phyloP scores from a whole-genome alignment of 2,329 filamentous ascomycete genomes.

The Chrysosporium queenslandicum region DNA sequence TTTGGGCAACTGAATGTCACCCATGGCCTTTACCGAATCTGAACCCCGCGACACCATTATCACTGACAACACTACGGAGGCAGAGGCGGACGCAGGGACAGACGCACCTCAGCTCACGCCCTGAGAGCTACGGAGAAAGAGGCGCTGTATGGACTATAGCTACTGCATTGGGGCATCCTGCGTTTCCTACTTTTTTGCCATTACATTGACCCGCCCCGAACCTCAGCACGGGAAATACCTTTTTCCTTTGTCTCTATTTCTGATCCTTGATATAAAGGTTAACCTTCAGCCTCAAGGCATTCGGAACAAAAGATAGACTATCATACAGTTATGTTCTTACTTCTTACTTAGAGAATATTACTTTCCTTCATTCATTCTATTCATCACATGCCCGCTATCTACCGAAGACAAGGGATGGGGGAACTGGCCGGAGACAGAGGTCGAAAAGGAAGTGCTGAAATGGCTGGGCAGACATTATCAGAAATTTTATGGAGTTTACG shows the following conservation, averaged over 20 bases:
- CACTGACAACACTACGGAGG: too few species aligned
- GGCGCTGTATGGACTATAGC: constrained; percentile 1
- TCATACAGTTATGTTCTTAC: too few species aligned
- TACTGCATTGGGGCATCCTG: too few species aligned
- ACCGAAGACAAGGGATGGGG: constrained; percentile 3
- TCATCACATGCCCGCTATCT: not conserved
- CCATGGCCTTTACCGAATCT: not conserved
- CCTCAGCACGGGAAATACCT: too few species aligned
- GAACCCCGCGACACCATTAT: not conserved
- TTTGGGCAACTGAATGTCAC: not conserved
- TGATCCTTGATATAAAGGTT: too few species aligned
- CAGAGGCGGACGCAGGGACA: constrained; percentile 7
- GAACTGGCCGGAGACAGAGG: not conserved
- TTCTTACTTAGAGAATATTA: constrained; percentile 19
- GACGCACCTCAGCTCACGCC: constrained; percentile 3
- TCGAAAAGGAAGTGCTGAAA: not conserved
- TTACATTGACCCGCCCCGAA: too few species aligned
- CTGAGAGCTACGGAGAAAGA: constrained; percentile 9
- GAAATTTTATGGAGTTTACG: not conserved
- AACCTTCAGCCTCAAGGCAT: too few species aligned
- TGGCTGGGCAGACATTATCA: not conserved
- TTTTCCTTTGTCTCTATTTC: too few species aligned
- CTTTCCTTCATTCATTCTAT: constrained; percentile 17
- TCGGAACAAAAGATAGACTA: too few species aligned
- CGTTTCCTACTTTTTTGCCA: too few species aligned